A percentile compares a stretch with the other conserved stretches of the same genome.
Evolutionary conservation across 2,329 filamentous ascomycete genomes (phyloP).

Genomic region (Neocatenulostroma microsporum): DNA sequence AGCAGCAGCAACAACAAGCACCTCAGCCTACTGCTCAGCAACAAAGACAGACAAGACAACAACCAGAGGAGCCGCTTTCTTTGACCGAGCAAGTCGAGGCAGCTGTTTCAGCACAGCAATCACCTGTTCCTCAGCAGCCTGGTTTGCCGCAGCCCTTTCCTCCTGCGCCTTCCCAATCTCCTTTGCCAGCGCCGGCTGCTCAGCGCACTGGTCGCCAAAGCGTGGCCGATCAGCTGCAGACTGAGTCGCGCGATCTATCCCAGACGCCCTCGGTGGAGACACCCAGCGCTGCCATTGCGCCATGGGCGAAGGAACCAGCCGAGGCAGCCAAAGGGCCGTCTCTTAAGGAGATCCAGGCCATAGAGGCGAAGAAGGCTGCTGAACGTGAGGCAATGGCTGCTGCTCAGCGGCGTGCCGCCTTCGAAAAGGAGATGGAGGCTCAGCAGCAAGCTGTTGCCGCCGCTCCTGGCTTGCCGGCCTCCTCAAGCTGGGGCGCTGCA

Average conservation of each 20-base stretch:
- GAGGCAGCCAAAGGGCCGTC: slow-evolving; percentile 76
- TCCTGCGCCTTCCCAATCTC: slow-evolving; percentile 66
- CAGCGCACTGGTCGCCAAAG: slow-evolving; percentile 71
- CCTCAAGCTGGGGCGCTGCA: slow-evolving; percentile 77
- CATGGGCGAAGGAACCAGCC: slow-evolving; percentile 81
- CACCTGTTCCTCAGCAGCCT: slow-evolving; percentile 42
- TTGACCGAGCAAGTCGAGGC: slow-evolving; percentile 80
- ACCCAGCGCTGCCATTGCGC: slow-evolving; percentile 67
- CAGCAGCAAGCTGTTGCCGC: slow-evolving; percentile 45
- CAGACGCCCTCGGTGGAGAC: slow-evolving; percentile 65
- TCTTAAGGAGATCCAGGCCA: slow-evolving; percentile 92
- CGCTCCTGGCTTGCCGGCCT: slow-evolving; percentile 66
- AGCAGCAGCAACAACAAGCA: slow-evolving; percentile 11
- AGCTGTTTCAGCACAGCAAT: slow-evolving; percentile 55
- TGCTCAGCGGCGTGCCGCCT: slow-evolving; percentile 64
- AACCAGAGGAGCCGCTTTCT: slow-evolving; percentile 52
- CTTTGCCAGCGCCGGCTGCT: slow-evolving; percentile 79
- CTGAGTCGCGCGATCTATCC: slow-evolving; percentile 62
- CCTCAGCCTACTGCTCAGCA: too few species aligned
- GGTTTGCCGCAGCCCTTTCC: slow-evolving; percentile 67
- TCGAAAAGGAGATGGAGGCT: slow-evolving; percentile 69
- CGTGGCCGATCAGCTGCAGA: slow-evolving; percentile 64
- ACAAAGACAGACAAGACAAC: too few species aligned
- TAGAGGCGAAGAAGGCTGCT: slow-evolving; percentile 86
- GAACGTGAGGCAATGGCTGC: slow-evolving; percentile 76